These are phyloP conservation scores for Saccharum hybrid DNA, from an alignment of 202 grass and related monocot species.

Conservation along the genomic window DNA sequence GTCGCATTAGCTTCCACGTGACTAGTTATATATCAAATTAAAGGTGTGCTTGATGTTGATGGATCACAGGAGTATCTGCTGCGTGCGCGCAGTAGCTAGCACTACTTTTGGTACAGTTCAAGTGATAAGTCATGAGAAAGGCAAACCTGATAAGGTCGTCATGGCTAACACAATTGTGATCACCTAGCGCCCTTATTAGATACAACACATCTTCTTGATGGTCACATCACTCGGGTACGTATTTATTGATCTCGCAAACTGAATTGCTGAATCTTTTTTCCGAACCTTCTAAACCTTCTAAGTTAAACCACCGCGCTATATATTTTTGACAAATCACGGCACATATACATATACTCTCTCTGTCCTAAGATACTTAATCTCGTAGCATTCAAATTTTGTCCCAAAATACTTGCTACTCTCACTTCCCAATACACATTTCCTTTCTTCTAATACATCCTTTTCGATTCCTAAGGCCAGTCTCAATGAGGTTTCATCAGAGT, in stretches of 20 bases:
- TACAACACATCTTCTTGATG: background rate
- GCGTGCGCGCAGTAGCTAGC: too few relatives aligned
- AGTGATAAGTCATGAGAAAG: slow-evolving; percentile 50
- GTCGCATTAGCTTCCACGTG: slow-evolving; percentile 35
- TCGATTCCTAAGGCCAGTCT: too few relatives aligned
- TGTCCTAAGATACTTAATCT: too few relatives aligned
- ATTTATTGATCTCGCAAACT: background rate
- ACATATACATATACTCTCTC: too few relatives aligned
- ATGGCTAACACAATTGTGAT: slow-evolving; percentile 35
- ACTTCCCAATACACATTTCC: too few relatives aligned
- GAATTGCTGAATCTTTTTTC: background rate
- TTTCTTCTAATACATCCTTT: too few relatives aligned
- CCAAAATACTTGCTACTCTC: too few relatives aligned
- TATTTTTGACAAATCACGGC: too few relatives aligned
- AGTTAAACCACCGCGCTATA: background rate
- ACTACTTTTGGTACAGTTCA: too few relatives aligned
- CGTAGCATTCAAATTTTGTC: too few relatives aligned
- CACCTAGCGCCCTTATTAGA: slow-evolving; percentile 37
- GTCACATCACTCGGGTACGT: background rate
- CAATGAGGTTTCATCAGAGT: too few relatives aligned
- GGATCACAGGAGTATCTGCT: background rate
- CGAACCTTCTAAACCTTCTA: background rate
- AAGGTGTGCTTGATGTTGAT: background rate
- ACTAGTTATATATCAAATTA: background rate
- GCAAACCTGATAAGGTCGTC: slow-evolving; percentile 34